These are phyloP conservation scores for Teratosphaeria pseudoeucalypti DNA, from an alignment of 2,329 filamentous ascomycete genomes.

Conservation along the genomic window DNA sequence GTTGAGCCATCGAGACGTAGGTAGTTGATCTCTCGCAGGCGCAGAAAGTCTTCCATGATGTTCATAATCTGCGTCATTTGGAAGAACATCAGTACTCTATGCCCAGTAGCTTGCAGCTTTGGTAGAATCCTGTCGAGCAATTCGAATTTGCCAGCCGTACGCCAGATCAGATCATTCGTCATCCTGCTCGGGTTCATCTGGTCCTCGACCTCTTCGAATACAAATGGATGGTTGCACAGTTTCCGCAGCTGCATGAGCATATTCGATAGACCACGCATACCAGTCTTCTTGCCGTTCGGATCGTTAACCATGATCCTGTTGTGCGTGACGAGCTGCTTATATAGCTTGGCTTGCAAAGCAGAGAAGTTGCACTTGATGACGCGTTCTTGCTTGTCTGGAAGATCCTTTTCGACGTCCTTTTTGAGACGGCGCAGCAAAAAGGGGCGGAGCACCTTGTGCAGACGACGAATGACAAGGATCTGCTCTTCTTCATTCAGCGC, in stretches of 20 bases:
- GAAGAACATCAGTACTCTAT: conserved; percentile 99
- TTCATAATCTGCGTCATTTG: conserved; percentile 99
- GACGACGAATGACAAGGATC: conserved; percentile 90
- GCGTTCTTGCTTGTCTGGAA: conserved; percentile 97
- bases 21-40: conserved; percentile 72
- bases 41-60: conserved; percentile 97
- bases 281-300: conserved; percentile 89
- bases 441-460: conserved; percentile 93
- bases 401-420: conserved; percentile 98
- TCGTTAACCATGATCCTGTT: conserved; percentile 92
- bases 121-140: conserved; percentile 83
- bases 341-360: conserved; percentile 80
- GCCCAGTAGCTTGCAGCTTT: conserved; percentile 82
- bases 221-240: conserved; percentile 97
- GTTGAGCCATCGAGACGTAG: conserved; percentile 92
- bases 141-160: conserved; percentile 94
- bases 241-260: conserved; percentile 99
- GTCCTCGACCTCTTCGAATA: conserved; percentile 95
- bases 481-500: conserved; percentile 99
- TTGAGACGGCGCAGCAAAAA: conserved; percentile 97
- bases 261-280: conserved; percentile 89
- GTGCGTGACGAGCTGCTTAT: conserved; percentile 95
- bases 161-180: conserved; percentile 90
- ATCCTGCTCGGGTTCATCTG: conserved; percentile 86
- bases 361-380: conserved; percentile 99